These are phyloP conservation scores for Turritis glabra DNA, from an alignment of 345 rosid species.

Conservation along the genomic window DNA sequence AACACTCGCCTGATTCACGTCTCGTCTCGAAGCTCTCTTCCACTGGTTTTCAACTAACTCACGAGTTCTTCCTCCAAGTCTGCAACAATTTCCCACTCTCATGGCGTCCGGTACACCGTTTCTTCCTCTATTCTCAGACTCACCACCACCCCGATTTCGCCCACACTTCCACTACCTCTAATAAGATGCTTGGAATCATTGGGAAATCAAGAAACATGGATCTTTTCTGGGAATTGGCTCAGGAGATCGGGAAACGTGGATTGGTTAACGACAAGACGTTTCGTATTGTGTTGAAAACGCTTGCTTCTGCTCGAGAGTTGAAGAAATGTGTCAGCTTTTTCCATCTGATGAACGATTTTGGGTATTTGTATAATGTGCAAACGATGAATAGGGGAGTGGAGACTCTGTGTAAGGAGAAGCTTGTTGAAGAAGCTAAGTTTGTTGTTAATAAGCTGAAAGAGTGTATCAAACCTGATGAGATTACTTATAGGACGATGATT, in stretches of 20 bases:
- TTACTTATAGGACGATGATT: constrained; percentile 63
- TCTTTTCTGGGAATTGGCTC: constrained; percentile 65
- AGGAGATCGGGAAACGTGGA: constrained; percentile 48
- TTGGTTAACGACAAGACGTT: constrained; percentile 75
- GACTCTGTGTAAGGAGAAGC: constrained; percentile 52
- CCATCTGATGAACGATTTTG: constrained; percentile 65
- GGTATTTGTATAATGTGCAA: constrained; percentile 50
- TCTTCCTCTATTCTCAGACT: constrained; percentile 61
- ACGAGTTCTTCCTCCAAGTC: constrained; percentile 85
- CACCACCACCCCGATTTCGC: constrained; percentile 38
- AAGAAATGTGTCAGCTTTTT: constrained; percentile 67
- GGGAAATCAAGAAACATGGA: constrained; percentile 71
- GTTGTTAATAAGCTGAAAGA: constrained; percentile 62
- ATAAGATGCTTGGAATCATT: constrained; percentile 63
- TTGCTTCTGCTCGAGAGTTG: constrained; percentile 70
- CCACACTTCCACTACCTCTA: constrained; percentile 58
- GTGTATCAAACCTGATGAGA: constrained; percentile 49
- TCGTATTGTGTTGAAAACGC: constrained; percentile 53
- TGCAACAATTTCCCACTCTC: constrained; percentile 80
- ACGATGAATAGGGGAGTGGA: constrained; percentile 59
- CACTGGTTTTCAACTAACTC: constrained; percentile 42
- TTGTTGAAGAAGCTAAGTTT: constrained; percentile 67
- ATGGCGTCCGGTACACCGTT: constrained; percentile 83
- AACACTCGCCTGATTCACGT: constrained; percentile 60
- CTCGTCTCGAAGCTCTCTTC: constrained; percentile 65